Conservation (phyloP, 768 basidiomycete genomes). For the Chalciporus chontae region DNA sequence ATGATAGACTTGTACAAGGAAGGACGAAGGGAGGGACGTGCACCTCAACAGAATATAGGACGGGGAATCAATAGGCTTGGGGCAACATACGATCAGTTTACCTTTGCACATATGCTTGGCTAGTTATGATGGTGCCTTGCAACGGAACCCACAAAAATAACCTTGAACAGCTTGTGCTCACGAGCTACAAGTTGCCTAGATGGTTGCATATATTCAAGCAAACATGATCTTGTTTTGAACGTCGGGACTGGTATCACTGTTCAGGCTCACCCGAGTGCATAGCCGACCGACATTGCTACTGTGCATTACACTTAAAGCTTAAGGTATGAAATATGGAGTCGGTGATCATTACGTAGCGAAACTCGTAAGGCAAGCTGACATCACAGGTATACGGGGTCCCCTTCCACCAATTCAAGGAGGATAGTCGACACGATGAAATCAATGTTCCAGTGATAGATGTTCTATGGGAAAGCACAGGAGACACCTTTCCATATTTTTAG, state of each 20-base stretch:
- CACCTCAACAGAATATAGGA: background rate
- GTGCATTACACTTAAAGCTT: no score
- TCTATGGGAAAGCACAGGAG: background rate
- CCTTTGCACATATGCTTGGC: no score
- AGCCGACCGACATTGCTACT: no score
- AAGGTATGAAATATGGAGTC: no score
- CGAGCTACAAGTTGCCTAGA: background rate
- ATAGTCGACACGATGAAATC: background rate
- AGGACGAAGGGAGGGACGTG: background rate
- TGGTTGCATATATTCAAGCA: background rate
- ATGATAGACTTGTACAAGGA: constrained; percentile 3
- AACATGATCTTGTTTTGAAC: background rate
- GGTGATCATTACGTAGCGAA: no score
- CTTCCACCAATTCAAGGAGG: background rate
- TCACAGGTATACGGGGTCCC: no score
- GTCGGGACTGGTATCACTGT: no score
- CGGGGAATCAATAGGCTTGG: background rate
- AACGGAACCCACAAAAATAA: constrained; percentile 1
- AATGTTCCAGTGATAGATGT: background rate
- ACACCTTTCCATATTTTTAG: no score
- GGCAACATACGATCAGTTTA: background rate
- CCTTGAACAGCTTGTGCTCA: background rate
- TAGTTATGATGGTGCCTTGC: constrained; percentile 6
- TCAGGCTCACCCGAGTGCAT: no score
- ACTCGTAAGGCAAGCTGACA: no score